A percentile compares a stretch with the other conserved stretches of the same genome.
These are phyloP conservation scores for Penicillium canariense DNA, from an alignment of 495 filamentous ascomycete species.

Conservation along the genomic window DNA sequence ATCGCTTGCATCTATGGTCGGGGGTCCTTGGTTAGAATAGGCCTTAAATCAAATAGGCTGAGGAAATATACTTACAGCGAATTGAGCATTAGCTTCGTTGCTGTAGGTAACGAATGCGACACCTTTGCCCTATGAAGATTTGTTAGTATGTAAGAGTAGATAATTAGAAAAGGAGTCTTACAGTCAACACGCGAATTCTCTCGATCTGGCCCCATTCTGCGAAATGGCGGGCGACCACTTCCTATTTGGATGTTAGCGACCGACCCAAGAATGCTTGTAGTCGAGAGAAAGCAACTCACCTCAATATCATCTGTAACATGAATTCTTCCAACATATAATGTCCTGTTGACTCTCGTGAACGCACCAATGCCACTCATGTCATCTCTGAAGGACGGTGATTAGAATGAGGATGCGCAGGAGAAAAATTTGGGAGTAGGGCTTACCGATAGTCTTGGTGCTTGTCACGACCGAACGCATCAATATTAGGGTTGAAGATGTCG, in stretches of 20 bases:
- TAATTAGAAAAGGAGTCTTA: slow-evolving; percentile 16
- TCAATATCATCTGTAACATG: slow-evolving; percentile 98
- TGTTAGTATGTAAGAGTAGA: background rate
- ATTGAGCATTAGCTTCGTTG: slow-evolving; percentile 83
- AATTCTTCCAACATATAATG: slow-evolving; percentile 88
- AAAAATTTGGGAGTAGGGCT: no score
- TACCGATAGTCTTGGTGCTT: slow-evolving; percentile 18
- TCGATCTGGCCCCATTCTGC: slow-evolving; percentile 93
- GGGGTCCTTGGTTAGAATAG: background rate
- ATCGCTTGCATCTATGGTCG: slow-evolving; percentile 60
- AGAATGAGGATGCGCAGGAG: background rate
- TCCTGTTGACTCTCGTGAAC: slow-evolving; percentile 89
- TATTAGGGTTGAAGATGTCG: slow-evolving; percentile 83
- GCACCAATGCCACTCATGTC: slow-evolving; percentile 96
- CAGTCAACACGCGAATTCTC: slow-evolving; percentile 84
- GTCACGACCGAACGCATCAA: slow-evolving; percentile 83
- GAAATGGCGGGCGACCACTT: slow-evolving; percentile 91
- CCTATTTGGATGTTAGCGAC: slow-evolving; percentile 25
- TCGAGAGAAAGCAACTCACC: background rate
- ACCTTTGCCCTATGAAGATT: slow-evolving; percentile 40
- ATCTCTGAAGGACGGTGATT: slow-evolving; percentile 11
- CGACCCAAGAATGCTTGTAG: no score
- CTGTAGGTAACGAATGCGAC: slow-evolving; percentile 71
- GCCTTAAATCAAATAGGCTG: background rate
- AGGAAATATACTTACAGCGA: slow-evolving; percentile 49